Evolutionary conservation across 2,329 filamentous ascomycete species (phyloP), one percentile per base, ranked within the genome.

Genomic region (Xylaria sp.): DNA sequence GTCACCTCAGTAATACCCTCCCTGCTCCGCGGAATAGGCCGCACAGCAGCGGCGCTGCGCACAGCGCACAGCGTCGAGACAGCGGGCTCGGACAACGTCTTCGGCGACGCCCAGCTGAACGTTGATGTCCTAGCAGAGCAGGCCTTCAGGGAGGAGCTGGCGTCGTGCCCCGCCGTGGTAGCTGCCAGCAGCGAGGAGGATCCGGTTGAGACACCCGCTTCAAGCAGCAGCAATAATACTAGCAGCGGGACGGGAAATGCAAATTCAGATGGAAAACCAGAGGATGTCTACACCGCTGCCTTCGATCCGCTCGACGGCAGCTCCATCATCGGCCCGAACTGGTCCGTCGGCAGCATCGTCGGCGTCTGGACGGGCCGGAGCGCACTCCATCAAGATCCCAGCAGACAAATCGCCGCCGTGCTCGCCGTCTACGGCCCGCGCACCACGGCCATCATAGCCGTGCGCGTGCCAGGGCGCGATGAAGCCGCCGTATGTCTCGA

Each of bases 261-360:
- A 6, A 28, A 37, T 1, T 34, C 5, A n/a, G n/a, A n/a, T 25
- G 23, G 23, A 37, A 37, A 37, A 8, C 1, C 34, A 37, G 62
- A 2, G 39, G 62, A 8, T 20, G 75, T 79, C 34, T 90, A 90
- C 78, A 85, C 88, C 0, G 78, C 90, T 9, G 88, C 87, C 0
- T 91, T 90, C 72, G 89, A 91, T 72, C 89, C 89, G 0, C 83
- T 91, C 0, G 89, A 91, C 72, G 89, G 89, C 12, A 88, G 86
- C 77, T 90, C 86, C 70, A 88, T 89, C 73, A 87, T 89, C 52
- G 85, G 81, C 0, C 82, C 87, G 1, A 88, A 88, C 74, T 89
- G 86, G 86, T 82, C 85, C 0, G 87, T 89, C 9, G 87, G 87
- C 25, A 84, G 87, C 56, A 90, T 91, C 69, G 78, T 89, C 18